phyloP scores from a whole-genome alignment of 768 basidiomycete genomes.

The Boletus huronensis region DNA sequence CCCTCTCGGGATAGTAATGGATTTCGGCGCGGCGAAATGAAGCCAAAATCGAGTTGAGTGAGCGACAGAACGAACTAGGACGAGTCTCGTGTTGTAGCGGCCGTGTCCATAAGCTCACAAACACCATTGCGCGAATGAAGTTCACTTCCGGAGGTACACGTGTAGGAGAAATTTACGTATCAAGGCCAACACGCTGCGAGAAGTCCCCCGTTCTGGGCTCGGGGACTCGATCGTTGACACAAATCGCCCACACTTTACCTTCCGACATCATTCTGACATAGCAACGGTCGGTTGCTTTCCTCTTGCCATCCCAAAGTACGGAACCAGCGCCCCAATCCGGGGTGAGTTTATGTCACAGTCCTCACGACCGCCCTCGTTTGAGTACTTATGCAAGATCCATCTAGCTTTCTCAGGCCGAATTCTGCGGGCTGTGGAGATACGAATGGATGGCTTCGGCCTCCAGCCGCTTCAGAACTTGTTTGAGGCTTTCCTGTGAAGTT shows the following conservation, averaged over 20 bases:
- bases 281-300: constrained; percentile 21
- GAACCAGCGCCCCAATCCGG: constrained; percentile 9
- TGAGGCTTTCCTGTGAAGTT: constrained; percentile 19
- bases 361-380: constrained; percentile 14
- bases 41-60: constrained; percentile 1
- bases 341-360: constrained; percentile 24
- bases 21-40: constrained; percentile 13
- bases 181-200: constrained; percentile 21
- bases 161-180: constrained; percentile 27
- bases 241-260: constrained; percentile 15
- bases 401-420: constrained; percentile 22
- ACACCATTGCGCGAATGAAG: constrained; percentile 13
- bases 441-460: constrained; percentile 22
- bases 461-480: constrained; percentile 13
- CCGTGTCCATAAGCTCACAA: constrained; percentile 9
- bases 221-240: constrained; percentile 27
- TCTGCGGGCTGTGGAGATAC: constrained; percentile 24
- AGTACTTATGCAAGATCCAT: constrained; percentile 16
- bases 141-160: constrained; percentile 27
- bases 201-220: constrained; percentile 23
- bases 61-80: constrained; percentile 13
- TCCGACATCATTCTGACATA: constrained; percentile 16
- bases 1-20: neutral
- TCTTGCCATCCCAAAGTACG: constrained; percentile 7
- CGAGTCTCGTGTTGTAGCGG: constrained; percentile 17